Evolutionary conservation across 2,329 filamentous ascomycete genomes (phyloP), one percentile per base, ranked within the genome.

Genomic region (Magnaporthiopsis rhizophila): DNA sequence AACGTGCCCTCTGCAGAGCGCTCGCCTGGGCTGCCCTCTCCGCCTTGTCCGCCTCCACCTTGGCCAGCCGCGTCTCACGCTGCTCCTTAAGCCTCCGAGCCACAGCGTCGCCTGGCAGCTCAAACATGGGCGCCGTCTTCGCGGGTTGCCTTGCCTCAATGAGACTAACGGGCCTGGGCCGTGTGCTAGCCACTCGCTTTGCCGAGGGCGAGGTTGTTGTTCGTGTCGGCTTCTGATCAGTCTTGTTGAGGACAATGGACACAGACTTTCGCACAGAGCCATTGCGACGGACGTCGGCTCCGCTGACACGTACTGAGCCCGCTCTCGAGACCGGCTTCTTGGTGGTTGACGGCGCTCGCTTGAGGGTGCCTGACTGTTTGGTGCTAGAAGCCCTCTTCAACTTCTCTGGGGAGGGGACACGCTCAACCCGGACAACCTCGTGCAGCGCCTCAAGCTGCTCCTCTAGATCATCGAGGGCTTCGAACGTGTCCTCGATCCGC

Each of bases 401-500:
- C 65, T 75, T 75, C 36, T 71, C 70, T 3, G 72, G 68, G 2
- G 76, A 74, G 3, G 71, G 67, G 13, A 78, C 70, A 8, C 71
- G 73, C 24, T 72, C 69, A 13, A 78, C 65, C 2, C 71, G 73
- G 0, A 80, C 71, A 13, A 79, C 73, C n/a, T 74, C 74, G 62
- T 76, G 71, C 45, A 86, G 76, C 2, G 79, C 83, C 68, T 88
- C 85, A 12, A 88, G 77, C 62, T 86, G 79, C 38, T 88, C 86
- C 68, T 88, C 85, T 21, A 88, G 77, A 66, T 79, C 77, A 69
- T 88, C 86, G 26, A 88, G 76, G 67, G 84, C 85, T 71, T 86
- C 85, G 11, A 88, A 75, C 1, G 85, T 87, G 70, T 88, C 86
- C 70, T 88, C 86, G 62, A 88, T 88, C 24, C 84, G 81, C 28